Conservation (phyloP, 805 yeast genomes). For the Lachancea waltii region DNA sequence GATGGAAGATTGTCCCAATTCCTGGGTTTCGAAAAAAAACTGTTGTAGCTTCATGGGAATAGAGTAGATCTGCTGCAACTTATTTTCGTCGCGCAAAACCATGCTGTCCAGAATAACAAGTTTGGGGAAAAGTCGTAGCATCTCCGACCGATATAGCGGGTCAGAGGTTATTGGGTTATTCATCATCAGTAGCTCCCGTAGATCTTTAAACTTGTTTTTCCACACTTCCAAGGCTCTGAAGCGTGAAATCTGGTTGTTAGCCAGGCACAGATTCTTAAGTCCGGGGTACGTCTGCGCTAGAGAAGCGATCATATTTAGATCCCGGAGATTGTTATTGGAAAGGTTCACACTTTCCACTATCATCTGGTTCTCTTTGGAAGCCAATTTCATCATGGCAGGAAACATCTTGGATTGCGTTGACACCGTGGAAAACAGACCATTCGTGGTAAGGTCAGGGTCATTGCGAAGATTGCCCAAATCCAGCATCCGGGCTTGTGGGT, state of each 20-base stretch:
- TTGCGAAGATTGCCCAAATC: constrained; percentile 59
- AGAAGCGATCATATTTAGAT: constrained; percentile 52
- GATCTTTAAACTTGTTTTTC: constrained; percentile 63
- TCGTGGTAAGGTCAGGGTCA: constrained; percentile 53
- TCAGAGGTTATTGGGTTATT: constrained; percentile 66
- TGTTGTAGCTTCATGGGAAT: constrained; percentile 53
- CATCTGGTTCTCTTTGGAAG: constrained; percentile 42
- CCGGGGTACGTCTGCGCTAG: constrained; percentile 70
- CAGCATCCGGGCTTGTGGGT: constrained; percentile 55
- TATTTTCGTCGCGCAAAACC: constrained; percentile 65
- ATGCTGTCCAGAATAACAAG: constrained; percentile 73
- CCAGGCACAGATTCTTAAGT: constrained; percentile 71
- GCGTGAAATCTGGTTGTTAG: constrained; percentile 61
- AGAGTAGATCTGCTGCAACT: constrained; percentile 43
- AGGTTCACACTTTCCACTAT: constrained; percentile 64
- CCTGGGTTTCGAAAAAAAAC: constrained; percentile 76
- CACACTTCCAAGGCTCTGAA: constrained; percentile 61
- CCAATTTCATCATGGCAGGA: constrained; percentile 82
- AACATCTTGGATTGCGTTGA: constrained; percentile 74
- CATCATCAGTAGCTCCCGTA: constrained; percentile 70
- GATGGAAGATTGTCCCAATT: constrained; percentile 64
- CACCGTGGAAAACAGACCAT: constrained; percentile 59
- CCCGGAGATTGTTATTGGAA: constrained; percentile 57
- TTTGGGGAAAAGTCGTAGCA: constrained; percentile 72
- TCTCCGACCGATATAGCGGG: constrained; percentile 48